phyloP scores from a whole-genome alignment of 164 flowering plant species.

The Vitis riparia region DNA sequence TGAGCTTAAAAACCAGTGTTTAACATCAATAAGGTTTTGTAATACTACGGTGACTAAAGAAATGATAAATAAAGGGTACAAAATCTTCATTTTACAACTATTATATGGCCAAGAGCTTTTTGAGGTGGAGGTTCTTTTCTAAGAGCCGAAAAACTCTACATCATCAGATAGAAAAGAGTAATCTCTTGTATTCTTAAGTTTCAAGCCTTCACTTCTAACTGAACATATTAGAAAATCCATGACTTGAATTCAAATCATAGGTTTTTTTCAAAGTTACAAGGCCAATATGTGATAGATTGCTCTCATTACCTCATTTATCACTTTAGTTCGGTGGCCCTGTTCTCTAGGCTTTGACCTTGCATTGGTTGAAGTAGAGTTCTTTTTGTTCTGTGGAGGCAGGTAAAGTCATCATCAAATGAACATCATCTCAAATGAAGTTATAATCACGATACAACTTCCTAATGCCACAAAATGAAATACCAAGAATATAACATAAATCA shows the following conservation, averaged over 20 bases:
- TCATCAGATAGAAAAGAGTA: slow-evolving; percentile 95
- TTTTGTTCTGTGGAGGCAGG: slow-evolving; percentile 39
- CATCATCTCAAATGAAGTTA: neutral
- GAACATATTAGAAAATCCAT: slow-evolving; percentile 6
- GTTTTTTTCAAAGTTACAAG: neutral
- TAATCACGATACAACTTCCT: neutral
- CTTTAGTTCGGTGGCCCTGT: slow-evolving; percentile 28
- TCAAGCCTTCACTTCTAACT: slow-evolving; percentile 58
- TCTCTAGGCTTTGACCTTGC: slow-evolving; percentile 24
- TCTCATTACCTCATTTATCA: slow-evolving; percentile 46
- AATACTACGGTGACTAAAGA: neutral
- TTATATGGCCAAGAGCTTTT: slow-evolving; percentile 12
- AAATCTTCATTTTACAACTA: too few species aligned
- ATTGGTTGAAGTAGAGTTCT: slow-evolving; percentile 30
- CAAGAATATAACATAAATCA: neutral
- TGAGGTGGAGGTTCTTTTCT: slow-evolving; percentile 41
- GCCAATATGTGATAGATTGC: neutral
- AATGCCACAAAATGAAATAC: neutral
- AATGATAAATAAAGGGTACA: too few species aligned
- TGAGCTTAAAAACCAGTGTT: slow-evolving; percentile 38
- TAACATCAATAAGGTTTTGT: neutral
- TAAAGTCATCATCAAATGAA: neutral
- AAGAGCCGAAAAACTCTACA: slow-evolving; percentile 60
- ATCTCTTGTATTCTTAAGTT: slow-evolving; percentile 70
- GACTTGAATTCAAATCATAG: neutral